These are phyloP conservation scores for Massarina eburnea DNA, from an alignment of 2,329 filamentous ascomycete genomes.

Conservation along the genomic window DNA sequence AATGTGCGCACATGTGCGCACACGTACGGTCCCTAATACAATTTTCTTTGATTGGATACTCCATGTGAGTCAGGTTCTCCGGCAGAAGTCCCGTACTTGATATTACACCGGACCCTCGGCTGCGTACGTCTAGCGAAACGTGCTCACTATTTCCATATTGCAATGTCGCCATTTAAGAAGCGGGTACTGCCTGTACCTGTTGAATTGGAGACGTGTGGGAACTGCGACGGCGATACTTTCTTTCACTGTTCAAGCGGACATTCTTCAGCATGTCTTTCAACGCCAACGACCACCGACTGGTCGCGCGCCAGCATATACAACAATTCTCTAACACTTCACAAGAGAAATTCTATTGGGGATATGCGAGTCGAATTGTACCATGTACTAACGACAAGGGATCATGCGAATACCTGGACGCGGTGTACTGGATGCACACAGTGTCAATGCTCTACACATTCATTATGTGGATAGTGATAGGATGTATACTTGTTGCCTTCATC, in stretches of 20 bases:
- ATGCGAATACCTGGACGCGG: conserved; percentile 58
- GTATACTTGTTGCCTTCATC: conserved; percentile 46
- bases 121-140: conserved; percentile 1
- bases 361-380: conserved; percentile 53
- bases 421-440: conserved; percentile 55
- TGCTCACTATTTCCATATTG: conserved; percentile 8
- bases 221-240: not conserved
- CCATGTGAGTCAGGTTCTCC: not conserved
- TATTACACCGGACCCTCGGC: not conserved
- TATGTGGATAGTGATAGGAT: conserved; percentile 54
- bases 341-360: conserved; percentile 56
- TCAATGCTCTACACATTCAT: conserved; percentile 58
- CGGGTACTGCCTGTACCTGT: not conserved
- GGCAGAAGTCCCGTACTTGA: not conserved
- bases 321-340: conserved; percentile 38
- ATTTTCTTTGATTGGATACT: not conserved
- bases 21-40: not conserved
- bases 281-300: conserved; percentile 1
- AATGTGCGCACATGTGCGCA: not conserved
- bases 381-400: conserved; percentile 59
- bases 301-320: conserved; percentile 38
- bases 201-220: not conserved
- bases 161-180: conserved; percentile 5
- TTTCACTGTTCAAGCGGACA: not conserved
- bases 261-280: conserved; percentile 6